Evolutionary conservation across 2,329 filamentous ascomycete species (phyloP).

Genomic region (Dactylellina haptotyla): DNA sequence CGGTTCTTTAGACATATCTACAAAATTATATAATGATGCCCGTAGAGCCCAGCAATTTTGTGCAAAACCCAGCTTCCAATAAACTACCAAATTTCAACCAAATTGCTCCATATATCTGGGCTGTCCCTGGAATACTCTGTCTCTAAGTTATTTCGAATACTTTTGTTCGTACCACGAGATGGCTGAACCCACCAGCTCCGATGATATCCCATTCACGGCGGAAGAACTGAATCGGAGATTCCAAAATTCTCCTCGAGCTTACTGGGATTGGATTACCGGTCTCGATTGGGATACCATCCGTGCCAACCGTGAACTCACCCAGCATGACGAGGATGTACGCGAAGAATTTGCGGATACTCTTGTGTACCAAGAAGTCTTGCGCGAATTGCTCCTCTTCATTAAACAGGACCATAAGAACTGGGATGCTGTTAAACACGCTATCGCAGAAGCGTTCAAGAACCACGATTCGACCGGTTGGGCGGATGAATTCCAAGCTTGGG

Average conservation of each 20-base stretch:
- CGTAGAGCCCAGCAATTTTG: too few relatives aligned
- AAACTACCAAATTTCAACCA: too few relatives aligned
- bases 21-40: too few relatives aligned
- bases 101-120: too few relatives aligned
- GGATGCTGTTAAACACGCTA: neutral
- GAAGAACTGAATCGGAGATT: neutral
- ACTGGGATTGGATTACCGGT: constrained; percentile 4
- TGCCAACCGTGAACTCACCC: neutral
- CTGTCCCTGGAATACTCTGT: too few relatives aligned
- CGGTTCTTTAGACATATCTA: too few relatives aligned
- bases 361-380: constrained; percentile 9
- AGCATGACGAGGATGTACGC: constrained; percentile 8
- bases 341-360: constrained; percentile 18
- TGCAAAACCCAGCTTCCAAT: too few relatives aligned
- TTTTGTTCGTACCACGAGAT: too few relatives aligned
- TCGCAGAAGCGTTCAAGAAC: neutral
- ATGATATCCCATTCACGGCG: neutral
- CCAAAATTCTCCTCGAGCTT: neutral
- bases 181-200: too few relatives aligned
- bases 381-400: neutral
- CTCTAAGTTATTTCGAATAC: too few relatives aligned
- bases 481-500: neutral
- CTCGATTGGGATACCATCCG: constrained; percentile 12
- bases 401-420: neutral
- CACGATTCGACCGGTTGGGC: neutral